phyloP scores from a whole-genome alignment of 345 rosid genomes.

The Eucalyptus leucophloia region DNA sequence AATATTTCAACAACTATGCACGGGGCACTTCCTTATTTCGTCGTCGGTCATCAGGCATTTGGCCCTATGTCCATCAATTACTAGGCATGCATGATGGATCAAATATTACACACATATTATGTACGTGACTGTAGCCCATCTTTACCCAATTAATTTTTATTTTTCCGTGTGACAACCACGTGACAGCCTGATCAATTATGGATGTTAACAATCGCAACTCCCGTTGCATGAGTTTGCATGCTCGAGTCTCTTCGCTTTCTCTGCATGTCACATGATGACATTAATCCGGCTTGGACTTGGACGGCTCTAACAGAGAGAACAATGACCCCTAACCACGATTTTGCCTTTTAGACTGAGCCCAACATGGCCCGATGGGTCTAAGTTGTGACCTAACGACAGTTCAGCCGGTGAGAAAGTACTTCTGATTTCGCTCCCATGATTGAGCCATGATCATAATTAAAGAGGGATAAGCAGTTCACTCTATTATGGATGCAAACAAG shows the following conservation, averaged over 20 bases:
- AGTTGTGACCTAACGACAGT: neutral
- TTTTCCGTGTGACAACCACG: too few relatives aligned
- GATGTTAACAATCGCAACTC: neutral
- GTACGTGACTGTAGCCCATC: too few relatives aligned
- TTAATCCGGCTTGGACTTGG: neutral
- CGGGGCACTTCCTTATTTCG: too few relatives aligned
- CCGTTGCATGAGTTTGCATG: neutral
- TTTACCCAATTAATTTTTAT: too few relatives aligned
- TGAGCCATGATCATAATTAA: neutral
- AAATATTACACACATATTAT: too few relatives aligned
- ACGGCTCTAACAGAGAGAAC: neutral
- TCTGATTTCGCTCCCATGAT: neutral
- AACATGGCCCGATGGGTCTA: neutral
- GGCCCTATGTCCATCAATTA: too few relatives aligned
- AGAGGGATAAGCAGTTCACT: neutral
- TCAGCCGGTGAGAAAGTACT: neutral
- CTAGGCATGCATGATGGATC: too few relatives aligned
- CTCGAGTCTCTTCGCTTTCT: neutral
- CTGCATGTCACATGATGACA: neutral
- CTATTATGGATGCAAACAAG: neutral
- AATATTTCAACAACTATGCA: too few relatives aligned
- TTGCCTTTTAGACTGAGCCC: neutral
- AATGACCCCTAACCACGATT: neutral
- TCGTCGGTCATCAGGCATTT: too few relatives aligned
- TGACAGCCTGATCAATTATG: too few relatives aligned